These are phyloP conservation scores for Oryza glumipatula DNA, from an alignment of 176 grass and related monocot genomes.

Conservation along the genomic window DNA sequence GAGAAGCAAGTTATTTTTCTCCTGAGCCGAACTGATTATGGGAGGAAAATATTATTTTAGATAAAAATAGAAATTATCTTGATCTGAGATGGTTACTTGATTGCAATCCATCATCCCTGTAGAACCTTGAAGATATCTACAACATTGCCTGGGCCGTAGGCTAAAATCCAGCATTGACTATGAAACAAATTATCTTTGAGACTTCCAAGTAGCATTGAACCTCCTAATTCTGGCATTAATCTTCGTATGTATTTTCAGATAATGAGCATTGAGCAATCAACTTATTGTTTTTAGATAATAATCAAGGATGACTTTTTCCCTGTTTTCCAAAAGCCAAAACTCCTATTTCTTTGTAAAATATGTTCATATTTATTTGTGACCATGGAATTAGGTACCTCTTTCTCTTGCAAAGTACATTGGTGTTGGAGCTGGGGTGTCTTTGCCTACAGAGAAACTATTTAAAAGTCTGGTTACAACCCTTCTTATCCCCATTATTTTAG, in stretches of 20 bases:
- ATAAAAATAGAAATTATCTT: neutral
- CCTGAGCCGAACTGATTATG: neutral
- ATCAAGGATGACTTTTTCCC: neutral
- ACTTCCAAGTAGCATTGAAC: constrained; percentile 1
- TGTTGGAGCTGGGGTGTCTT: constrained; percentile 64
- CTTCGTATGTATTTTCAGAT: neutral
- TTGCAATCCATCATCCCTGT: constrained; percentile 1
- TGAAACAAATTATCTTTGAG: constrained; percentile 9
- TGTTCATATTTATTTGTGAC: constrained; percentile 25
- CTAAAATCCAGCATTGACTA: constrained; percentile 6
- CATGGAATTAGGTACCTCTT: constrained; percentile 69
- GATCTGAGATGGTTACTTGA: neutral
- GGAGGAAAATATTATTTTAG: constrained; percentile 6
- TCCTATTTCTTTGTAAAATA: neutral
- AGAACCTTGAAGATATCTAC: constrained; percentile 1
- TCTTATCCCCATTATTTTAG: constrained; percentile 75
- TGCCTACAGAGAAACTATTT: constrained; percentile 78
- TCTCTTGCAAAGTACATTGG: constrained; percentile 84
- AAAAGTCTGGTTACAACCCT: constrained; percentile 78
- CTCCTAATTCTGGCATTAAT: neutral
- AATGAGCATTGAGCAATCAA: neutral
- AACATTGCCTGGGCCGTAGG: neutral
- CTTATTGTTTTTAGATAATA: constrained; percentile 5
- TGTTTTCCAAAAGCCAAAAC: constrained; percentile 21
- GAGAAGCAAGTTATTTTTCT: constrained; percentile 26